Evolutionary conservation across 257 asterid genomes (phyloP), one percentile per base, ranked within the genome.

Genomic region (Ballota nigra): DNA sequence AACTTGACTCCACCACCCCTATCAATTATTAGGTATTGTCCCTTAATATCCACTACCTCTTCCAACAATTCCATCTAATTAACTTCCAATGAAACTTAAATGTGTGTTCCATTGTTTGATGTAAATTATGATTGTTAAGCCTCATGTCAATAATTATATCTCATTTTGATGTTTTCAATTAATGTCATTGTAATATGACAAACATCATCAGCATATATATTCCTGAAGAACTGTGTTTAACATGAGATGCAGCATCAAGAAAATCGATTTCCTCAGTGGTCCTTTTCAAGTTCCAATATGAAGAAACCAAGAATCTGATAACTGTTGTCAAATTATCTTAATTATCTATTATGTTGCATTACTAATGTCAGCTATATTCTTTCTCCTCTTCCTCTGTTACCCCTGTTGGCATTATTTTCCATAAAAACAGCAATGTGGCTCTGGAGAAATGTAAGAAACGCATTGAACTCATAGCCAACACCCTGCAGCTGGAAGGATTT

Each of bases 1-100:
- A 91, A 91, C 77, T 82, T 91, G 87, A 91, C 97, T 75, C 96
- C 97, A 23, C 97, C 96, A 8, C 96, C 97, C 26, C 82, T 75
- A 43, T 89, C 97, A 61, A 91, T 89, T 75, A 86, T 87, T 38
- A 87, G 97, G 96, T 89, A 63, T 49, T 31, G 5, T 18, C 26
- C 66, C 26, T n/a, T 31, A 16, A 61, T n/a, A 29, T 60, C 24
- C 47, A 31, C 33, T 31, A 59, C 65, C 8, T 26, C 0, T 56
- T 53, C 23, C 53, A 34, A 20, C 43, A 23, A 16, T 36, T 34
- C 9, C 8, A 34, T 63, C 9, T 63, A 6, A n/a, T 65, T 59
- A 43, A 51, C 59, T 45, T 66, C 57, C 10, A 45, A 47, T 64
- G 57, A 26, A 40, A 64, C 55, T 13, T 19, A 22, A 45, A 13